A percentile compares a stretch with the other conserved stretches of the same genome.
phyloP scores from a whole-genome alignment of 495 filamentous ascomycete species.

The Penicillium lividum region DNA sequence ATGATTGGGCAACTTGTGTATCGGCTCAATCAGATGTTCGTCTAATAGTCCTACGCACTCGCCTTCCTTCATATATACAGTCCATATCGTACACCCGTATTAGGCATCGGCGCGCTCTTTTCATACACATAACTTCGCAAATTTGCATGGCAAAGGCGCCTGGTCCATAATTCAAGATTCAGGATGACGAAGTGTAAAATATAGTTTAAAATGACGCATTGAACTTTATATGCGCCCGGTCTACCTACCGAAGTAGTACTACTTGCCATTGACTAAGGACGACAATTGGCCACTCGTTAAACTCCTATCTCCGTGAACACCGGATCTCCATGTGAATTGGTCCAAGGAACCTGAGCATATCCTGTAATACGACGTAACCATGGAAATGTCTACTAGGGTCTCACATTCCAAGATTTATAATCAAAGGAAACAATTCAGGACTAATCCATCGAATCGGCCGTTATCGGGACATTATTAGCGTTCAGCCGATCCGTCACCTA shows the following conservation, averaged over 20 bases:
- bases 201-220: not conserved
- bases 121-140: no score
- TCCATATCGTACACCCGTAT: no score
- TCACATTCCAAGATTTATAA: not conserved
- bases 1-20: no score
- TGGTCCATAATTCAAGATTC: no score
- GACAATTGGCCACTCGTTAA: not conserved
- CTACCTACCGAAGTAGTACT: not conserved
- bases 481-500: not conserved
- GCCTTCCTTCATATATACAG: no score
- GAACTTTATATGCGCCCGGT: not conserved
- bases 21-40: no score
- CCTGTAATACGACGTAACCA: not conserved
- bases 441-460: not conserved
- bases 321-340: not conserved
- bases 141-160: no score
- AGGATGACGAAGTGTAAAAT: no score
- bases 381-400: not conserved
- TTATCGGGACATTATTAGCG: conserved; percentile 9
- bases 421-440: not conserved
- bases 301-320: not conserved
- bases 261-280: not conserved
- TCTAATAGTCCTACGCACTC: no score
- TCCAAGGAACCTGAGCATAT: not conserved
- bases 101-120: no score